Base-by-base conservation (phyloP, 306 rosid genomes). In the Gastrolobium villosum region DNA sequence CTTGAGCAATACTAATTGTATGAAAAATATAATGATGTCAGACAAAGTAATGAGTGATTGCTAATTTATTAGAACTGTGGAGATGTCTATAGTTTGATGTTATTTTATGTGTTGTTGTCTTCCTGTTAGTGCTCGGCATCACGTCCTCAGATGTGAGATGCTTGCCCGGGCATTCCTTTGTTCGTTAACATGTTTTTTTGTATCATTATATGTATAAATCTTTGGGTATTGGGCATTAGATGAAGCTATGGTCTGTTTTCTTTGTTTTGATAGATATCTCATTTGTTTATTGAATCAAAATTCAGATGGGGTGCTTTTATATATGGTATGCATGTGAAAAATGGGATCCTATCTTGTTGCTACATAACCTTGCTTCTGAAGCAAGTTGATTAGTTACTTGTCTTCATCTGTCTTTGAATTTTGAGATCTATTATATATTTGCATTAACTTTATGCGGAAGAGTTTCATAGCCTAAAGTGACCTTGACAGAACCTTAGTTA, bases 401-500 rank as follows among this genome's bases (percentile, higher is more conserved):
- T 73, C 36, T 64, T 55, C 56, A 54, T 45, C 54, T 59, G 40
- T 40, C 20, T 37, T 76, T 11, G 15, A 11, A 1, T 9, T 60
- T 65, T 66, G 48, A n/a, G n/a, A 45, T 66, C 48, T 45, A 43
- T 34, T 28, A 56, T 36, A 14, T 74, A n/a, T 26, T 60, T 48
- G 40, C 50, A 34, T 74, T 74, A 34, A 31, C 67, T 68, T 59
- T 53, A 65, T 65, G 9, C 60, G 76, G 50, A 81, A 34, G 9
- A 78, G 49, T 52, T 62, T 50, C 79, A 64, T 52, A 62, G 70
- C 79, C 67, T 41, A 77, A 56, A 5, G 80, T 72, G 77, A 13
- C 89, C 97, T 88, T 94, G 82, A 95, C 96, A 55, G 72, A 65
- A 76, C 67, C 80, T 74, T 59, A 96, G 99, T 73, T 96, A 96